Base-by-base conservation (phyloP, 768 basidiomycete genomes). In the Obba rivulosa region DNA sequence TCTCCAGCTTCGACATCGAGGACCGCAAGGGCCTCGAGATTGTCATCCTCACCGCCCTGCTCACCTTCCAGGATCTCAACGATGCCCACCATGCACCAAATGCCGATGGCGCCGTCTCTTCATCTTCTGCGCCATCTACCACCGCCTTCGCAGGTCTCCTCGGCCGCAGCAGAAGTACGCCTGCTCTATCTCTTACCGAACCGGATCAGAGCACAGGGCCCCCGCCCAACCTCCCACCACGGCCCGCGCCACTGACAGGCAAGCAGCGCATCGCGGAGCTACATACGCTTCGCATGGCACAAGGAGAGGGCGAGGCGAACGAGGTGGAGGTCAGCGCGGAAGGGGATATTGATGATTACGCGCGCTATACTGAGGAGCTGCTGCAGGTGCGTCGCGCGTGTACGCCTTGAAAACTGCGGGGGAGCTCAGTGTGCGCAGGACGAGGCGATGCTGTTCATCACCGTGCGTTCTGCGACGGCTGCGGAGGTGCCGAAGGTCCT, bases 21-120 rank as follows among this genome's bases (percentile, higher is more conserved):
- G 90, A 92, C 57, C 77, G 87, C 25, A 92, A 92, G 62, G 88
- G 90, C 3, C 74, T 92, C 1, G 90, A 92, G 63, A 87, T 92
- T 34, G 79, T 87, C 43, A 77, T 92, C 34, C 69, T 92, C 41
- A 84, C 82, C 0, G 79, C 86, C 2, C 71, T 92, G 2, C 66
- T 92, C 53, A 87, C 87, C 1, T 88, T 92, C 62, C 79, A 82
- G 50, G 90, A 92, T 58, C 58, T 70, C 23, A 83, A 82, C 52
- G 81, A 88, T 43, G 60, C 62, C 14, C 73, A 78, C 49, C 78
- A 81, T 54, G 45, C 59, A 0, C 61, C 62, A 2, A 36, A 53
- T 14, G 37, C 50, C 0, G 45, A 56, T 7, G 42, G 37, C 8
- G 34, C 46, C 34, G 23, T 41, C 17, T 39, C 51, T 10, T 46